Evolutionary conservation across 2,329 filamentous ascomycete species (phyloP), one percentile per base, ranked within the genome.

Genomic region (Colletotrichum tamarilloi): DNA sequence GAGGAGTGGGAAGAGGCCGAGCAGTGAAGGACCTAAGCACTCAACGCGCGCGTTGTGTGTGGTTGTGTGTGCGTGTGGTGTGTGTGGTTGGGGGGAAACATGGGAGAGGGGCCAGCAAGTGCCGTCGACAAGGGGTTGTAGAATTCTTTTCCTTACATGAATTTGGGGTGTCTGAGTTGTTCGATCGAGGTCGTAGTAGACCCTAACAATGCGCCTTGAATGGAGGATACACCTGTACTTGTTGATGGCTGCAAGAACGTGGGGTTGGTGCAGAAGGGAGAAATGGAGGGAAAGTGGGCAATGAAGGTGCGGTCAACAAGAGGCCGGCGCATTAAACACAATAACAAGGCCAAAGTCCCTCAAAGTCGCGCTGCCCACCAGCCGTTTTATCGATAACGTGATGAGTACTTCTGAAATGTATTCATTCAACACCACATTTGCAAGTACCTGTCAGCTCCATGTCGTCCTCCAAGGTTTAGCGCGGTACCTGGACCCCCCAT

Each of bases 251-350:
- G 77, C 75, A 78, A 78, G 76, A 76, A 78, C 79, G 81, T 84
- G 82, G 83, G 82, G 82, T 84, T 81, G 76, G 75, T 80, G 80
- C 79, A 81, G 79, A 77, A 81, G 76, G 75, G 76, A 78, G 77
- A 76, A 77, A 74, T 72, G 73, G 74, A 76, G 49, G 42, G 68
- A 53, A 55, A 68, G 73, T 71, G 72, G 66, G 63, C 68, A 72
- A 74, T 76, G 72, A 75, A 75, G 76, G 74, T 76, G 75, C 74
- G 74, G 75, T 75, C 74, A 69, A 75, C 72, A 75, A 68, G 66
- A 71, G 30, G 57, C 57, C 35, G 60, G 68, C 67, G 72, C 72
- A 74, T 67, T 72, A 74, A 67, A 68, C 71, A 73, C 68, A 74
- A 72, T 72, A 74, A 74, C 68, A 74, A 46, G 62, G 57, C 57